Evolutionary conservation across 805 yeast species (phyloP), one percentile per base, ranked within the genome.

Genomic region (Metschnikowia colocasiae): DNA sequence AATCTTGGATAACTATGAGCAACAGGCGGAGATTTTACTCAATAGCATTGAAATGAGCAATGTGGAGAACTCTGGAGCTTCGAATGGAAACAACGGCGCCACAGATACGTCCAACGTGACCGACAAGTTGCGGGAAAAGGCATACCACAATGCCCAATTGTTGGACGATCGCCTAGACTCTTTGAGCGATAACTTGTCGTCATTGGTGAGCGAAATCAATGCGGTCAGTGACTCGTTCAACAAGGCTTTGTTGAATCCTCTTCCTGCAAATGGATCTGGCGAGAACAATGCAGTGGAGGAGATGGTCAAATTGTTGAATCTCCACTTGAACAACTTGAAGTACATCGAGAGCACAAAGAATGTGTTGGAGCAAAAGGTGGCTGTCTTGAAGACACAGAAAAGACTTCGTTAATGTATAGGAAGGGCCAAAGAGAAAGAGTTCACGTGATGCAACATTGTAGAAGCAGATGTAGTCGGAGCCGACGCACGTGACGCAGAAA

Each of bases 101-200:
- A 12, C 46, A 4, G 42, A 52, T 34, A 54, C 61, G 1, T 71
- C 79, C 16, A 66, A 76, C 52, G 76, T 81, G 8, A 81, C 87
- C 44, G 97, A 92, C 62, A 87, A 85, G 63, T 87, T 89, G 61
- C 82, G 99, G 62, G 92, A 85, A 61, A 85, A 85, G 55, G 95
- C 96, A 0, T 94, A 92, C 64, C 82, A 79, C 52, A 79, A 90
- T 27, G 97, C 98, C 0, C 95, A 90, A 60, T 73, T 81, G 35
- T 71, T 94, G 52, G 95, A 88, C 62, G 90, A 83, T 56, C 87
- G 85, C 60, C 69, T 94, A 51, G 95, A 85, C 55, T 69, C 78
- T 10, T 73, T 94, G 60, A 95, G 95, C 7, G 74, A 80, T 29
- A 90, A 88, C 61, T 77, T 90, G 57, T 69, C 87, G 2, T 78